phyloP scores from a whole-genome alignment of 331 rosid genomes.

The Quercus phellos region DNA sequence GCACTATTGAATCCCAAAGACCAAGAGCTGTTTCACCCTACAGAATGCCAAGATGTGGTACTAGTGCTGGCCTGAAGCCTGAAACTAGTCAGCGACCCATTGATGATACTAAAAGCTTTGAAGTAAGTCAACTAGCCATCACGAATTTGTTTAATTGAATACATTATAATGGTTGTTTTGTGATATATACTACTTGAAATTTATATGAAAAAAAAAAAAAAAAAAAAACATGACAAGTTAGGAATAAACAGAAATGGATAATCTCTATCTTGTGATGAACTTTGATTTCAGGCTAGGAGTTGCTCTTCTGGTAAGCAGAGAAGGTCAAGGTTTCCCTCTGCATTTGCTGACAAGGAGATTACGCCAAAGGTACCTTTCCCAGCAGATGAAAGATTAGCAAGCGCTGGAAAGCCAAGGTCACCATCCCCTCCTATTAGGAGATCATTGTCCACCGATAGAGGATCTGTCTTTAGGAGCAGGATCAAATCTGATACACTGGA shows the following conservation, averaged over 20 bases:
- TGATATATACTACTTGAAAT: neutral
- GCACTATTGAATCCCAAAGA: constrained; percentile 51
- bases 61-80: constrained; percentile 32
- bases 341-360: constrained; percentile 63
- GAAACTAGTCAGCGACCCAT: constrained; percentile 47
- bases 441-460: constrained; percentile 88
- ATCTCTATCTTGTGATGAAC: constrained; percentile 7
- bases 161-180: neutral
- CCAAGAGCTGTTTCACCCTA: constrained; percentile 80
- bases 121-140: constrained; percentile 40
- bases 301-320: constrained; percentile 96
- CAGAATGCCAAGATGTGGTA: constrained; percentile 58
- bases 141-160: neutral
- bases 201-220: neutral
- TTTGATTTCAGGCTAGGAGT: constrained; percentile 68
- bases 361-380: constrained; percentile 50
- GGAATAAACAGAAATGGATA: neutral
- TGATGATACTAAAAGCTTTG: constrained; percentile 60
- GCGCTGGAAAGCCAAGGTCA: constrained; percentile 64
- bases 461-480: constrained; percentile 59
- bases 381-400: constrained; percentile 51
- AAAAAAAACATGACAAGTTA: neutral
- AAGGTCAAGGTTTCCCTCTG: constrained; percentile 74
- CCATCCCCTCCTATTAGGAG: constrained; percentile 91
- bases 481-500: constrained; percentile 51